Base-by-base conservation (phyloP, 2,329 filamentous ascomycete genomes). In the Xylaria sp. region DNA sequence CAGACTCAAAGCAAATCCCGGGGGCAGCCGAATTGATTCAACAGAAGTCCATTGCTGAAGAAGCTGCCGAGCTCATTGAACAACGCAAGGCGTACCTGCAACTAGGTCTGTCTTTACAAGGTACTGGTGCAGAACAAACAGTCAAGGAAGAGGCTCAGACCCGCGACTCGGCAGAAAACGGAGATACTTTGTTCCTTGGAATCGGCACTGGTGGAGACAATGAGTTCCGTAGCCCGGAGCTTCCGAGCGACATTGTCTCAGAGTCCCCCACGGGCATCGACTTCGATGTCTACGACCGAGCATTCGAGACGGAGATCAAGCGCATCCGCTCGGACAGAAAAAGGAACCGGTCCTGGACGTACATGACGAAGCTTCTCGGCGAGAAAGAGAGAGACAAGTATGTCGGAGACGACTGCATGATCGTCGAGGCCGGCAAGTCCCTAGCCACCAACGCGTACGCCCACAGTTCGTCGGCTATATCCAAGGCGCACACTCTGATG, bases 201-300 rank as follows among this genome's bases (percentile, higher is more conserved):
- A 94, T 97, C 71, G 93, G 93, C 18, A 88, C 89, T 0, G 90
- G 90, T 52, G 83, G 85, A 2, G 77, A 79, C 30, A 83, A 87
- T 68, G 83, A 83, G 20, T 84, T 83, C 72, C 46, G 60, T 4
- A 61, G 56, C 12, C 23, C 72, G 5, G 73, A 72, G 20, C 23
- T 69, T 13, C 48, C 70, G n/a, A 63, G 77, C 53, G 77, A 75
- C 46, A 78, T 91, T 4, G 90, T 97, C 46, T 93, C 92, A 34
- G 94, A 97, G 79, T 97, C 93, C 1, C 95, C 95, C 2, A 91
- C 91, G 0, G 91, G 90, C 1, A 92, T 93, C 6, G 93, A 97
- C 68, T 93, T 93, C 73, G 90, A 96, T 76, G 91, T 98, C 66
- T 97, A 97, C 78, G 93, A 97, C 78, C 89, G 87, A 0, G 95